Percentiles rank a stretch among this genome's conserved stretches.
These are phyloP conservation scores for Hypoxylon sp. DNA, from an alignment of 2,329 filamentous ascomycete genomes.

Conservation along the genomic window DNA sequence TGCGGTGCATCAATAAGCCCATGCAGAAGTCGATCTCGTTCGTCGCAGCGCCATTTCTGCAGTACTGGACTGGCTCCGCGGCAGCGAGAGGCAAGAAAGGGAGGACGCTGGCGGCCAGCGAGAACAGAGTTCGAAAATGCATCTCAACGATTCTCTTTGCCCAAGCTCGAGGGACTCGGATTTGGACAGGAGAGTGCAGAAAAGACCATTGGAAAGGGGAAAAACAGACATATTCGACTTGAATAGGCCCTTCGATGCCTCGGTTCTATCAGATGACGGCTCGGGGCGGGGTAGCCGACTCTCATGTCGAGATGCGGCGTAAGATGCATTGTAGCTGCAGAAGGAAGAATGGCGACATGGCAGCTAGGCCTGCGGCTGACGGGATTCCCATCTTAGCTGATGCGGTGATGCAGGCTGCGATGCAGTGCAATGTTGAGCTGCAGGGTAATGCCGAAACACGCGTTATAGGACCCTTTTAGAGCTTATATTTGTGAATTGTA, in stretches of 20 bases:
- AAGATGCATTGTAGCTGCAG: neutral
- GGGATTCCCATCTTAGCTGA: neutral
- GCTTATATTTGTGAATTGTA: conserved; percentile 5
- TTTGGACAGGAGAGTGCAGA: neutral
- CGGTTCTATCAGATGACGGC: neutral
- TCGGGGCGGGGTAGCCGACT: conserved; percentile 6
- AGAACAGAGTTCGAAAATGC: conserved; percentile 9
- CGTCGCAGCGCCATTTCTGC: conserved; percentile 12
- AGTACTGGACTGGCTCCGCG: conserved; percentile 26
- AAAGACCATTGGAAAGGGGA: conserved; percentile 1
- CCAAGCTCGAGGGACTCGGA: neutral
- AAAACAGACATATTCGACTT: conserved; percentile 6
- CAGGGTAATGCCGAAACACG: conserved; percentile 12
- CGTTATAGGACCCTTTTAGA: neutral
- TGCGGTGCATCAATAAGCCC: conserved; percentile 26
- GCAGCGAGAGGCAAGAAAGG: conserved; percentile 3
- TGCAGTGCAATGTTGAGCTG: conserved; percentile 13
- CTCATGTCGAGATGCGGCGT: conserved; percentile 5
- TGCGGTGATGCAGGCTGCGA: conserved; percentile 8
- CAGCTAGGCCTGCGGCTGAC: conserved; percentile 1
- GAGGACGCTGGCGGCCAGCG: conserved; percentile 13
- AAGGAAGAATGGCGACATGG: conserved; percentile 8
- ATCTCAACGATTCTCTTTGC: conserved; percentile 10
- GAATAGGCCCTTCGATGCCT: conserved; percentile 10
- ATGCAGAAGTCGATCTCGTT: conserved; percentile 32